These are phyloP conservation scores for Phragmites australis DNA, from an alignment of 176 grass and related monocot genomes.

Conservation along the genomic window DNA sequence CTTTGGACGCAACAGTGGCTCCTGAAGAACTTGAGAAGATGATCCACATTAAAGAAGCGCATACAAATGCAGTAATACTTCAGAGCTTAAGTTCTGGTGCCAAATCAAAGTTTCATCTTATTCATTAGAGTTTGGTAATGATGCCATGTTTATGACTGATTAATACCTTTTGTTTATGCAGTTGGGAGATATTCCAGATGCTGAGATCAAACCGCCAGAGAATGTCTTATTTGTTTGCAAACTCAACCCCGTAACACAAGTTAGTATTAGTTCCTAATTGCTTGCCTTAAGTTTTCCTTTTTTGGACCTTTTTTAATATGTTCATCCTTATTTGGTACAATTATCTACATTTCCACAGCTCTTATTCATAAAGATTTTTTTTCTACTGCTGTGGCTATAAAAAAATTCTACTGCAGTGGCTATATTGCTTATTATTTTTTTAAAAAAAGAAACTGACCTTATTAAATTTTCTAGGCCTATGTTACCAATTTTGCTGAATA, in stretches of 20 bases:
- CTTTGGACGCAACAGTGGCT: constrained; percentile 66
- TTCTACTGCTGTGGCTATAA: neutral
- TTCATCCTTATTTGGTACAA: neutral
- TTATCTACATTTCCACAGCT: neutral
- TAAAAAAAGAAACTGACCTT: neutral
- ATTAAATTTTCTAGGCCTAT: neutral
- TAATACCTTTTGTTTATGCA: constrained; percentile 42
- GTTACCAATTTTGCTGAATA: constrained; percentile 1
- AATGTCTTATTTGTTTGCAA: constrained; percentile 95
- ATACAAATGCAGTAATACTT: constrained; percentile 86
- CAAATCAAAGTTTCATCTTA: constrained; percentile 14
- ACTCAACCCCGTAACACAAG: constrained; percentile 88
- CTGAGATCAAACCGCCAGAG: constrained; percentile 76
- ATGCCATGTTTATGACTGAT: neutral
- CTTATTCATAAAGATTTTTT: neutral
- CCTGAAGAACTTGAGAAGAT: constrained; percentile 69
- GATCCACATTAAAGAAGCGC: constrained; percentile 79
- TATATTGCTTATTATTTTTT: constrained; percentile 15
- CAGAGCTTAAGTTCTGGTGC: constrained; percentile 60
- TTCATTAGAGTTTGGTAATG: neutral
- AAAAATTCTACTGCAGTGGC: neutral
- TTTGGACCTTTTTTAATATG: neutral
- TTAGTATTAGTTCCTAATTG: constrained; percentile 42
- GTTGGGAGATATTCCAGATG: constrained; percentile 91
- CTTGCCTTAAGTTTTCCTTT: neutral